Evolutionary conservation across 768 basidiomycete species (phyloP).

Genomic region (Pleurotus ostreatus): DNA sequence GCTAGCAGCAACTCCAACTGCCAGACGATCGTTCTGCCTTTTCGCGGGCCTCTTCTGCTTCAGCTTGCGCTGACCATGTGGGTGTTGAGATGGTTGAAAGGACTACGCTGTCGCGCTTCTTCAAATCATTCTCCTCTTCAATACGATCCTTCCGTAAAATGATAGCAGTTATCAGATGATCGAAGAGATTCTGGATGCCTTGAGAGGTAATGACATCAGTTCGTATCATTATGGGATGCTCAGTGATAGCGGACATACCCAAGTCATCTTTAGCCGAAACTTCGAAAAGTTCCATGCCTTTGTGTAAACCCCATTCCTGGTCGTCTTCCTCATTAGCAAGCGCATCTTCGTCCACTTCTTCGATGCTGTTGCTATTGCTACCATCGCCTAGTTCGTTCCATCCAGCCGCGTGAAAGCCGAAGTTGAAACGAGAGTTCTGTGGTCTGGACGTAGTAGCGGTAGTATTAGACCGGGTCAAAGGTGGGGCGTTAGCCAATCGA

Average conservation of each 20-base stretch:
- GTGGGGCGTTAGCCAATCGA: conserved; percentile 36
- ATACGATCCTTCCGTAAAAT: conserved; percentile 75
- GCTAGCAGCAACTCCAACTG: conserved; percentile 71
- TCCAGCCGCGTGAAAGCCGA: conserved; percentile 44
- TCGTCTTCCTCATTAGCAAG: conserved; percentile 43
- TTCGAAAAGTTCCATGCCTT: conserved; percentile 86
- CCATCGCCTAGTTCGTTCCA: conserved; percentile 58
- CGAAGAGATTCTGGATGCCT: conserved; percentile 83
- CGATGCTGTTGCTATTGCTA: conserved; percentile 57
- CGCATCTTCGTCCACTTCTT: conserved; percentile 62
- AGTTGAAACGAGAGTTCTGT: conserved; percentile 56
- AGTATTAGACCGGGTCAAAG: conserved; percentile 48
- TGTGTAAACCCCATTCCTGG: conserved; percentile 72
- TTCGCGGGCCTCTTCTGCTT: conserved; percentile 69
- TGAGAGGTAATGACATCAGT: conserved; percentile 8
- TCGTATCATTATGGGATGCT: not conserved
- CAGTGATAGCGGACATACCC: conserved; percentile 42
- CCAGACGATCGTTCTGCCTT: conserved; percentile 44
- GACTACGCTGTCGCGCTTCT: conserved; percentile 82
- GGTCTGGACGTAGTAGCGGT: conserved; percentile 35
- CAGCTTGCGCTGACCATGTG: conserved; percentile 76
- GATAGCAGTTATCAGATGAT: conserved; percentile 75
- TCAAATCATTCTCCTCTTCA: conserved; percentile 75
- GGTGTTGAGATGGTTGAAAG: conserved; percentile 61
- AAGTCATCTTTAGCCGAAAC: conserved; percentile 87